These are phyloP conservation scores for Echites panduratus DNA, from an alignment of 257 asterid genomes.

Conservation along the genomic window DNA sequence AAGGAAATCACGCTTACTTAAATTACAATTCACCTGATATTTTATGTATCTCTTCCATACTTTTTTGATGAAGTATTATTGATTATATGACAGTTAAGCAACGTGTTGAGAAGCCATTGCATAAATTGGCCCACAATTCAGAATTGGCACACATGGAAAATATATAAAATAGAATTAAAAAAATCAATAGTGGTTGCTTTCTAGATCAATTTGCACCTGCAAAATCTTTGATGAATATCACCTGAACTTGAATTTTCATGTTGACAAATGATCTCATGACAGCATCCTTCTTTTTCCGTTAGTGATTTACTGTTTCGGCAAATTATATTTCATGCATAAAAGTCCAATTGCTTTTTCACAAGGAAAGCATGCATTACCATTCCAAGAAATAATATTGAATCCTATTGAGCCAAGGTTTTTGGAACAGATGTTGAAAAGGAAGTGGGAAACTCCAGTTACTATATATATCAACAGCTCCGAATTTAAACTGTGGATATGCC, in stretches of 20 bases:
- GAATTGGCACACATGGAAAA: not conserved
- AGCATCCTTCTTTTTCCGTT: not conserved
- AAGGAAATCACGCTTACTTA: conserved; percentile 6
- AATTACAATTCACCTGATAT: conserved; percentile 4
- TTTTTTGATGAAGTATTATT: conserved; percentile 2
- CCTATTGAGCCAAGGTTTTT: not conserved
- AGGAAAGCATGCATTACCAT: too few relatives aligned
- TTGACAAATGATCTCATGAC: conserved; percentile 2
- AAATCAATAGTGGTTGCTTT: conserved; percentile 1
- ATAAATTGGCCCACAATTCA: not conserved
- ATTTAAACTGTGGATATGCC: not conserved
- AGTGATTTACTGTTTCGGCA: not conserved
- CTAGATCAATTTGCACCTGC: conserved; percentile 3
- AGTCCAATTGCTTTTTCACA: not conserved
- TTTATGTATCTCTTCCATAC: not conserved
- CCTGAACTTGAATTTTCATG: not conserved
- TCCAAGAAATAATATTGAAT: too few relatives aligned
- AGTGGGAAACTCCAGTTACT: not conserved
- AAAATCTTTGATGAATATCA: not conserved
- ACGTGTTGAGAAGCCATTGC: conserved; percentile 3
- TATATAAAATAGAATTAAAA: not conserved
- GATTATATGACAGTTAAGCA: conserved; percentile 5
- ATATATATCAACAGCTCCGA: too few relatives aligned
- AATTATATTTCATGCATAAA: not conserved
- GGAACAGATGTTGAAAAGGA: not conserved